Base-by-base conservation (phyloP, 139 green algal species). In the Chlorella sp. region DNA sequence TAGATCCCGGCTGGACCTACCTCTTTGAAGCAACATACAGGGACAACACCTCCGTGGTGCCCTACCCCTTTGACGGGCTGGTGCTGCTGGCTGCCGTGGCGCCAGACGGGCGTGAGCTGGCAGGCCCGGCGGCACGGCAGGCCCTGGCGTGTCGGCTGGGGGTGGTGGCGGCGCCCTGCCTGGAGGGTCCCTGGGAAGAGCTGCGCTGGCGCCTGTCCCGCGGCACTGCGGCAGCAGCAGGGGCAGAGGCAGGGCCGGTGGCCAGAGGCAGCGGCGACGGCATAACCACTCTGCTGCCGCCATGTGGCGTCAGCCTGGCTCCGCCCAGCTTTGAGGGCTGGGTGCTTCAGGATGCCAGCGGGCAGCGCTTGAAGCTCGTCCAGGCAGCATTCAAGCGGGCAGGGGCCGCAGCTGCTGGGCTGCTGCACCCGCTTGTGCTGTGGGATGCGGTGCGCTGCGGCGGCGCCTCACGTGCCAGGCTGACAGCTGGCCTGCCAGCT, bases 1-100 rank as follows among this genome's bases (percentile, higher is more conserved):
- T 82, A 37, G 36, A 57, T 36, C 76, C 76, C 37, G 76, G 76
- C 36, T 82, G 76, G 76, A 82, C 76, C 76, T 82, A 82, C 76
- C 37, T 82, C 36, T 82, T 82, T 82, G 76, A 82, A 30, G 76
- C 76, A 60, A 12, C 60, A 12, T 82, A 57, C 36, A 36, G 11
- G 3, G 76, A 82, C 76, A 82, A 82, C 76, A 82, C 76, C 76
- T 37, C 57, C 18, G 37, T 82, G 18, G 37, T 82, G 37, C 37
- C 76, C 11, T 82, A 82, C 37, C 12, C 36, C 18, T 82, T 82
- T 30, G 76, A 82, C 36, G 76, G 12, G 21, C 37, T 60, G 36
- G 76, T 82, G 76, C 37, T 82, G 37, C 76, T 82, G 36, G 57
- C 76, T 15, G 76, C 76, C 9, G 76, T 82, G 76, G 76, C 36